Conservation (phyloP, 495 filamentous ascomycete species). For the Geoglossum glabrum region DNA sequence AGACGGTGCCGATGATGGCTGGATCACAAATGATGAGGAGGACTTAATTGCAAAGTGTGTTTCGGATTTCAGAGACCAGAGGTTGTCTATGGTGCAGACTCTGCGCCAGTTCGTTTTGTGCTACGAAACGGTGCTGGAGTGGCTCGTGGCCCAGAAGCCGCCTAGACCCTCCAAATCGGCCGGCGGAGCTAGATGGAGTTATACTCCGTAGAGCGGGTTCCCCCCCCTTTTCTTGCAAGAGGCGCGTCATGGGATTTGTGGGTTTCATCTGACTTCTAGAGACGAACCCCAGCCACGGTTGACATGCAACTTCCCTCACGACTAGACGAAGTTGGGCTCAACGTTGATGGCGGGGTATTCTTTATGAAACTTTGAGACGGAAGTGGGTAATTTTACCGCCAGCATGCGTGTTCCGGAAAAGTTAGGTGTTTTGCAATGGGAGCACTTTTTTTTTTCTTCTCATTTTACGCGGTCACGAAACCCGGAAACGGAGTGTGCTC, state of each 20-base stretch:
- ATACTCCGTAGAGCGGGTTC: neutral
- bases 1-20: constrained; percentile 24
- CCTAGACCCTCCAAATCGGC: neutral
- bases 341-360: too few species aligned
- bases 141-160: constrained; percentile 37
- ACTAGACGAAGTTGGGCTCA: too few species aligned
- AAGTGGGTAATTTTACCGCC: too few species aligned
- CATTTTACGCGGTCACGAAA: too few species aligned
- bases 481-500: too few species aligned
- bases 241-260: neutral
- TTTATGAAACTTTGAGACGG: too few species aligned
- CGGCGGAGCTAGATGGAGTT: neutral
- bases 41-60: constrained; percentile 77
- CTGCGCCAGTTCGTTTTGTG: constrained; percentile 87
- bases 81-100: constrained; percentile 93
- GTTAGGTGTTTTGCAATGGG: too few species aligned
- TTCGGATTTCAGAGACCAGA: constrained; percentile 68
- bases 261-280: neutral
- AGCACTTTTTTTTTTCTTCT: too few species aligned
- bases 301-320: neutral
- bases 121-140: constrained; percentile 88
- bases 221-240: neutral
- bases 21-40: constrained; percentile 33
- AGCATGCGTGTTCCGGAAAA: too few species aligned
- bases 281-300: neutral